These are phyloP conservation scores for Lodderomyces orthopsilosis DNA, from an alignment of 1,139 yeast genomes.

Conservation along the genomic window DNA sequence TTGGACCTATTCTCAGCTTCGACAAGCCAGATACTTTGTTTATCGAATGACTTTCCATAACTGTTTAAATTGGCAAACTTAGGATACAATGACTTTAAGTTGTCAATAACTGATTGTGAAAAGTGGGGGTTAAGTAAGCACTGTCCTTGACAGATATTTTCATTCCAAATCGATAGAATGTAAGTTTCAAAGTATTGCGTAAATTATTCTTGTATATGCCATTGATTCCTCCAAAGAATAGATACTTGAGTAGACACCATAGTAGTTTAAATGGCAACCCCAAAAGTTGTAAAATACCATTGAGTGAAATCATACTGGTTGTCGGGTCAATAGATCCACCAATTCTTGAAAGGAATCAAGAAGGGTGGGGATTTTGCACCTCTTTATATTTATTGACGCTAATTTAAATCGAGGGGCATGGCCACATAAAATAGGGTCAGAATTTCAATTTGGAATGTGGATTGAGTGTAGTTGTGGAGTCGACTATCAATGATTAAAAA, in stretches of 20 bases:
- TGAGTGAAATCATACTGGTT: background rate
- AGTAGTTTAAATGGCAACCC: slow-evolving; percentile 11
- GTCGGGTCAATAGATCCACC: too few species aligned
- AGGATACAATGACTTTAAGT: slow-evolving; percentile 7
- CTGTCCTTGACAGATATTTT: slow-evolving; percentile 11
- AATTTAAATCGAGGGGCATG: too few species aligned
- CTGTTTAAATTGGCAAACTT: slow-evolving; percentile 21
- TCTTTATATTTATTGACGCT: too few species aligned
- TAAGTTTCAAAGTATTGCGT: slow-evolving; percentile 9
- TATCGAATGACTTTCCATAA: slow-evolving; percentile 33
- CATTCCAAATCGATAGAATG: slow-evolving; percentile 9
- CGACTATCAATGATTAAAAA: too few species aligned
- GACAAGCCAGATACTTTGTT: slow-evolving; percentile 37
- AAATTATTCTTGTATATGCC: slow-evolving; percentile 8
- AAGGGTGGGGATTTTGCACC: too few species aligned
- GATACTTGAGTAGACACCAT: slow-evolving; percentile 9
- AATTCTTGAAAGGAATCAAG: too few species aligned
- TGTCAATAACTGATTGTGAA: slow-evolving; percentile 8
- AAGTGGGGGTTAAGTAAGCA: background rate
- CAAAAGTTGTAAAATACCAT: slow-evolving; percentile 2
- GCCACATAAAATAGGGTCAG: too few species aligned
- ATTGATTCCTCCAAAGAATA: slow-evolving; percentile 13
- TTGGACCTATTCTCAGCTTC: slow-evolving; percentile 23
- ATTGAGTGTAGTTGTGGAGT: too few species aligned
- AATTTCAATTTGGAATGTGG: too few species aligned